phyloP scores from a whole-genome alignment of 108 stramenopile species.

The Cylindrotheca closterium region DNA sequence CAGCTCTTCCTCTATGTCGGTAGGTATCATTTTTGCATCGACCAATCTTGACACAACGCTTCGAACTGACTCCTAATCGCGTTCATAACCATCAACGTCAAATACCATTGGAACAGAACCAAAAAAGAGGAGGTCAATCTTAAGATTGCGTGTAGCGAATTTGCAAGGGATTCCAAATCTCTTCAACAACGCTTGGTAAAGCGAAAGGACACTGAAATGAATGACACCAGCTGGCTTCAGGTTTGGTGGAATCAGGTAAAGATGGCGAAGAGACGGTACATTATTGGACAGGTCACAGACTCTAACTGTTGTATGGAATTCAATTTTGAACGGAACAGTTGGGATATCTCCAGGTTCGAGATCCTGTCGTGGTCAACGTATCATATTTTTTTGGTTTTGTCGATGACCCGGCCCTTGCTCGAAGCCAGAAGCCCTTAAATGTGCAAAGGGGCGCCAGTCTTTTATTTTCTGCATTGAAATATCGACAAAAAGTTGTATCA shows the following conservation, averaged over 20 bases:
- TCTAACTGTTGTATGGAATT: background rate
- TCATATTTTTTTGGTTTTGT: slow-evolving; percentile 66
- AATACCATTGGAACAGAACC: slow-evolving; percentile 28
- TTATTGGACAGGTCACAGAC: background rate
- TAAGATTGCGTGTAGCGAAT: slow-evolving; percentile 29
- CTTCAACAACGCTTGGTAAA: slow-evolving; percentile 47
- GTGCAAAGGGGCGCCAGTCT: slow-evolving; percentile 40
- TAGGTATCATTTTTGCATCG: no score
- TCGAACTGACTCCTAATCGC: no score
- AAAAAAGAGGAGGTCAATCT: slow-evolving; percentile 26
- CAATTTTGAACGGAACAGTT: background rate
- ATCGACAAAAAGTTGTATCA: slow-evolving; percentile 24
- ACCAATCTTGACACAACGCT: no score
- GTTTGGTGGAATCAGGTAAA: slow-evolving; percentile 58
- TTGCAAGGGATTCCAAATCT: slow-evolving; percentile 36
- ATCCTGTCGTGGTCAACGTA: slow-evolving; percentile 61
- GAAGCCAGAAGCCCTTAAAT: background rate
- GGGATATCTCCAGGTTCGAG: slow-evolving; percentile 62
- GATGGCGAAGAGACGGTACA: slow-evolving; percentile 1
- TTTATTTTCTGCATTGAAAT: slow-evolving; percentile 27
- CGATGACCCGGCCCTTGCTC: slow-evolving; percentile 37
- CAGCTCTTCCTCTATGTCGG: slow-evolving; percentile 46
- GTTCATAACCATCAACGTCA: no score
- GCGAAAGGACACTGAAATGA: slow-evolving; percentile 24
- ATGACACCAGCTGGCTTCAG: slow-evolving; percentile 60